phyloP scores from a whole-genome alignment of 2,329 filamentous ascomycete species.

The Pseudogymnoascus sp. region DNA sequence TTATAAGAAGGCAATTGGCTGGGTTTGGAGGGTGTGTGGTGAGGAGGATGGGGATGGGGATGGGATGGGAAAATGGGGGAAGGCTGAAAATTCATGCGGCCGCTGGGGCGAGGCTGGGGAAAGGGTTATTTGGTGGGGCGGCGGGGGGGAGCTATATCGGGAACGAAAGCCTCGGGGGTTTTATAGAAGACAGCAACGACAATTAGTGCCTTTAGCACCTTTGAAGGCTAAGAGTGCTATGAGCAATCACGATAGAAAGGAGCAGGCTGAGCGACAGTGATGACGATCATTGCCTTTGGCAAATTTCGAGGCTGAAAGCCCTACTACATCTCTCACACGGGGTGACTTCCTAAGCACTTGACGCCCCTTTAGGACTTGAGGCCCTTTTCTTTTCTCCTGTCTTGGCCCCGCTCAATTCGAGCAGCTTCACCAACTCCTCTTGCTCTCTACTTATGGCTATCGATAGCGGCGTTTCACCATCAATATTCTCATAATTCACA shows the following conservation, averaged over 20 bases:
- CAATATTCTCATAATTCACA: neutral
- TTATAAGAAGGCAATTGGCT: neutral
- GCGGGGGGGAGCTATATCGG: neutral
- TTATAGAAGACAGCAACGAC: neutral
- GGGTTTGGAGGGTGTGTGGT: neutral
- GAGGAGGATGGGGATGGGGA: neutral
- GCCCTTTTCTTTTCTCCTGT: neutral
- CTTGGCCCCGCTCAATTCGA: neutral
- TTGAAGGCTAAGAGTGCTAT: no score
- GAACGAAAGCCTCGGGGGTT: neutral
- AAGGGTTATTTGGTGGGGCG: neutral
- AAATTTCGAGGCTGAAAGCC: no score
- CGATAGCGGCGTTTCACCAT: neutral
- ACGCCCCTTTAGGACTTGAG: neutral
- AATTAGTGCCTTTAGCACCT: no score
- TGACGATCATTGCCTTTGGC: no score
- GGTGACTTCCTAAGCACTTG: neutral
- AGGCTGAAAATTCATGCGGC: conserved; percentile 7
- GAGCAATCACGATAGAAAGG: no score
- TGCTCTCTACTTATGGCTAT: neutral
- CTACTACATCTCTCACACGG: neutral
- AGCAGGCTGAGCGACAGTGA: no score
- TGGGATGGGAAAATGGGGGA: conserved; percentile 1
- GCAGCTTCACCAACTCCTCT: neutral
- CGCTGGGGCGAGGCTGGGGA: neutral